Conservation (phyloP, 495 filamentous ascomycete genomes). For the Letharia columbiana region DNA sequence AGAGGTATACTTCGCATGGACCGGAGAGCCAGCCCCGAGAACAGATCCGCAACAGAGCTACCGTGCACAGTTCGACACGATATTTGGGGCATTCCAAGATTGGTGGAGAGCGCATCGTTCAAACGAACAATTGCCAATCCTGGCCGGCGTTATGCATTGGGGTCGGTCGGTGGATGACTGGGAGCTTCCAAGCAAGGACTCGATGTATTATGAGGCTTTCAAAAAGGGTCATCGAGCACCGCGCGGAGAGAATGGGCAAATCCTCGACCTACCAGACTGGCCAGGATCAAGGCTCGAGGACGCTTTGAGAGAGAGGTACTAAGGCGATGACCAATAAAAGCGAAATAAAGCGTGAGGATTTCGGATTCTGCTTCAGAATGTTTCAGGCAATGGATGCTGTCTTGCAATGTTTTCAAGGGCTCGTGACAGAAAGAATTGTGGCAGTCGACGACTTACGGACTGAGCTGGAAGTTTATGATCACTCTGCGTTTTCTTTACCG, state of each 20-base stretch:
- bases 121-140: background rate
- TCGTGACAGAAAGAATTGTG: no score
- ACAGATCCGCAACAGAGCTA: conserved; percentile 1
- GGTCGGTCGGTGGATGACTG: background rate
- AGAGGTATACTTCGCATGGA: conserved; percentile 2
- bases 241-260: background rate
- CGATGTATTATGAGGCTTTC: background rate
- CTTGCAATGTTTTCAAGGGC: no score
- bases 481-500: background rate
- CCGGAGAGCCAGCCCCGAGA: background rate
- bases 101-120: background rate
- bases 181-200: background rate
- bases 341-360: no score
- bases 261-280: background rate
- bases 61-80: background rate
- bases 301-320: background rate
- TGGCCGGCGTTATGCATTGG: background rate
- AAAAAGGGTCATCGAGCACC: background rate
- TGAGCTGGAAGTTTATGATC: no score
- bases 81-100: background rate
- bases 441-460: no score
- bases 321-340: background rate
- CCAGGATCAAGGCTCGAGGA: background rate
- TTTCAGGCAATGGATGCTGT: no score
- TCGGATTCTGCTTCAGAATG: no score